phyloP scores from a whole-genome alignment of 1,284 basidiomycete species.

The Ganoderma resinaceum region DNA sequence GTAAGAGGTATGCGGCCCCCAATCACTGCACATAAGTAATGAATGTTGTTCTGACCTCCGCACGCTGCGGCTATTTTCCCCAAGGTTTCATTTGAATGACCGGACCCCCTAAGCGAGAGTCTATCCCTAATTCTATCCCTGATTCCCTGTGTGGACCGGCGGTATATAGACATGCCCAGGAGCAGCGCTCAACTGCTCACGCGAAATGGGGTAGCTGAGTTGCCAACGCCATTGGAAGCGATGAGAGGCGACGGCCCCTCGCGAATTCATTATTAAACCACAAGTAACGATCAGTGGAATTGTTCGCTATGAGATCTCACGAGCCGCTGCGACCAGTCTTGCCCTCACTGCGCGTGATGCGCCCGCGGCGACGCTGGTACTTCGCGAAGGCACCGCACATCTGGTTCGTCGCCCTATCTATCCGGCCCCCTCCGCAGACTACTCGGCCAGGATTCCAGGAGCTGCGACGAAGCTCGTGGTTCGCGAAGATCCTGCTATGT shows the following conservation, averaged over 20 bases:
- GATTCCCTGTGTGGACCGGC: neutral
- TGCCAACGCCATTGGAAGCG: neutral
- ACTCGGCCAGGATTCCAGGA: neutral
- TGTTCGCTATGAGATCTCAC: neutral
- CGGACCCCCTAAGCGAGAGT: neutral
- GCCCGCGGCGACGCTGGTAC: slow-evolving; percentile 11
- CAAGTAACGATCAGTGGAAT: slow-evolving; percentile 5
- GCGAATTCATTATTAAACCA: neutral
- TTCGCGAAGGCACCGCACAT: slow-evolving; percentile 4
- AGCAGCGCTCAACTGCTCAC: neutral
- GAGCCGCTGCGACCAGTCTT: slow-evolving; percentile 8
- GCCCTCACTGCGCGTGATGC: slow-evolving; percentile 16
- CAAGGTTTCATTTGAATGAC: neutral
- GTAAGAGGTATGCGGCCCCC: neutral
- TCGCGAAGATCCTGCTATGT: neutral
- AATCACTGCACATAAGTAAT: neutral
- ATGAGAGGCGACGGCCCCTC: neutral
- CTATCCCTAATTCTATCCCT: slow-evolving; percentile 4
- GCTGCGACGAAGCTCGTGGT: neutral
- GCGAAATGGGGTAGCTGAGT: neutral
- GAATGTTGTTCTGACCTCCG: neutral
- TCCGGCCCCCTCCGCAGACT: neutral
- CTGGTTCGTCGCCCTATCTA: neutral
- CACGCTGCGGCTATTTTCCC: neutral
- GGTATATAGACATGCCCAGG: neutral